Base-by-base conservation (phyloP, 2,329 filamentous ascomycete species). In the Hymenoscyphus repandus region DNA sequence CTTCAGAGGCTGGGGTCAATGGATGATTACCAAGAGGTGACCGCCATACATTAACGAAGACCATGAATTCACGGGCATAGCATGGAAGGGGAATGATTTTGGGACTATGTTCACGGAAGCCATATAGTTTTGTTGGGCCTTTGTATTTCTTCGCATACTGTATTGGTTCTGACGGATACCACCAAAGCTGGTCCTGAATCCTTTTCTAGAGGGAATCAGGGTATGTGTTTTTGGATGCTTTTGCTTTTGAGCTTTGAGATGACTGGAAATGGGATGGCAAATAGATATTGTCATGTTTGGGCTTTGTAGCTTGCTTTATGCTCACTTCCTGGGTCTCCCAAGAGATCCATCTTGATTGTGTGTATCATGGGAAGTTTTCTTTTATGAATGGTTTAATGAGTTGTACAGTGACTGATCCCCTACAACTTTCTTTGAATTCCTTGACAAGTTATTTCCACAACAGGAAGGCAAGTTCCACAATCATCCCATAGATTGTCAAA, bases 51-150 rank as follows among this genome's bases (percentile, higher is more conserved):
- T 33, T 46, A 33, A 46, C 44, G 44, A 46, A n/a, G 44, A 27
- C 37, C 32, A 46, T 30, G 44, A 46, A 45, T 27, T 46, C 20
- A 37, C 32, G 32, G 44, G 30, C 18, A 38, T 31, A 36, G 44
- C 44, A 38, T 46, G 22, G 18, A 27, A 15, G 12, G 44, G 33
- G 37, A 33, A 46, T 37, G 22, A n/a, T 33, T 30, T 46, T 37
- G 18, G 20, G 27, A 6, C n/a, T 30, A 15, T 3, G 11, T 40
- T n/a, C 38, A 17, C 11, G 13, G 11, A 17, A 17, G 18, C n/a
- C 18, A 40, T 40, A 40, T 20, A 40, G 2, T 38, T n/a, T 37
- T 31, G 32, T 20, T 31, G 9, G 11, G 18, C 15, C 22, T 30
- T 22, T 46, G 32, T 15, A 45, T 45, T n/a, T 45, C 34, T 27